Base-by-base conservation (phyloP, 208 protist species). In the Trypanosoma vivax region DNA sequence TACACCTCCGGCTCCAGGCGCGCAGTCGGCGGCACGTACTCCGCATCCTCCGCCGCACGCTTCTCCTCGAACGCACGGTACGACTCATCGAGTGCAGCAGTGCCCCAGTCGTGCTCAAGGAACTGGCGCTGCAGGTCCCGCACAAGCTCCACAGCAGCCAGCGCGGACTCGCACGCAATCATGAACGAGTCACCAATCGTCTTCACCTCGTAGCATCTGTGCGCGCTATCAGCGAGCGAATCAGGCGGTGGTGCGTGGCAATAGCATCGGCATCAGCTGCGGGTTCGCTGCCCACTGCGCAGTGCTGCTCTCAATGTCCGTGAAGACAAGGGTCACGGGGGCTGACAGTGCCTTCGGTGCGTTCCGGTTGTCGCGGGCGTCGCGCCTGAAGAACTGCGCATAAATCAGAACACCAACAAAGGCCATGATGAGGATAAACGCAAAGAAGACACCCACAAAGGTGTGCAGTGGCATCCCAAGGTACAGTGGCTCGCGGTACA, bases 151-250 rank as follows among this genome's bases (percentile, higher is more conserved):
- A 82, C 65, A n/a, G 64, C 74, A 14, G 25, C 50, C 28, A 30
- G 37, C n/a, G 77, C 73, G 84, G n/a, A 9, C 39, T 43, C 16
- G 39, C 39, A 21, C n/a, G 39, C 39, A 19, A 43, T 43, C 39
- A 43, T 90, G 72, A 90, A 87, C 35, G 82, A 72, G 70, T 90
- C 82, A 24, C 82, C 82, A 30, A 87, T 71, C 45, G 76, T 90
- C 63, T 90, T 90, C 55, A 90, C 82, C 65, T 87, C 79, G 59
- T 90, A 90, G 54, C 75, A 79, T 48, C 63, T 61, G 66, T 80
- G 64, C 65, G 71, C 16, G 27, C 38, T 27, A 87, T 84, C 14
- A 72, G 51, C 28, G 57, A n/a, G 23, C 83, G 75, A 29, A 90
- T 83, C 19, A 83, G n/a, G 9, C 54, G 50, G 71, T 90, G 70